Conservation (phyloP, 2,329 filamentous ascomycete species). For the Aspergillus puulaauensis region DNA sequence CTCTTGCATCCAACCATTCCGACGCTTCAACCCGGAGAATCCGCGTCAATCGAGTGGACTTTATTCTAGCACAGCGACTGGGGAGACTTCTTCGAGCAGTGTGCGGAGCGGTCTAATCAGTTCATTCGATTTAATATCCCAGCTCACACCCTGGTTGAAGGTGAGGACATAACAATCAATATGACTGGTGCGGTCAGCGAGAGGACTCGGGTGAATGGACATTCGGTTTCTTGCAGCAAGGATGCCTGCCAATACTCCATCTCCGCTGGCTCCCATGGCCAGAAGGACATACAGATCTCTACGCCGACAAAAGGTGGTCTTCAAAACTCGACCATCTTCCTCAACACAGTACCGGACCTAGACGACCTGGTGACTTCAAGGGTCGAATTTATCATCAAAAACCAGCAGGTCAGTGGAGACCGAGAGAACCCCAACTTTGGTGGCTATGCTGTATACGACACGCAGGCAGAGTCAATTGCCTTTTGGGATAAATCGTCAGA, state of each 20-base stretch:
- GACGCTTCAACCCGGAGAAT: not conserved
- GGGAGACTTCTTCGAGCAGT: not conserved
- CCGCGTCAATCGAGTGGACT: not conserved
- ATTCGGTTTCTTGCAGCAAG: not conserved
- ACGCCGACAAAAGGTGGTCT: too few relatives aligned
- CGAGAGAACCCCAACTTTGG: not conserved
- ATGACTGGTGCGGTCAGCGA: not conserved
- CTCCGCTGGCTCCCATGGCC: not conserved
- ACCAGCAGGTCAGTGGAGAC: not conserved
- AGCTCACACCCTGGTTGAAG: not conserved
- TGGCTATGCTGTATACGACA: slow-evolving; percentile 12
- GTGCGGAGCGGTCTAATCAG: not conserved
- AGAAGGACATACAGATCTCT: not conserved
- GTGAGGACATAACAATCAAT: not conserved
- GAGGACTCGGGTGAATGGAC: too few relatives aligned
- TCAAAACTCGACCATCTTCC: not conserved
- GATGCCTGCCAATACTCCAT: not conserved
- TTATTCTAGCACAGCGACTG: not conserved
- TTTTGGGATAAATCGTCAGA: not conserved
- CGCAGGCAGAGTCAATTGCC: not conserved
- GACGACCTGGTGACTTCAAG: not conserved
- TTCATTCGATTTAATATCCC: not conserved
- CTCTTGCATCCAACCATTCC: not conserved
- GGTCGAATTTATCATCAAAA: not conserved
- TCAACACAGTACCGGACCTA: not conserved